Percentiles rank a stretch among this genome's conserved stretches.
phyloP scores from a whole-genome alignment of 805 yeast genomes.

The Kuraishia hungarica region DNA sequence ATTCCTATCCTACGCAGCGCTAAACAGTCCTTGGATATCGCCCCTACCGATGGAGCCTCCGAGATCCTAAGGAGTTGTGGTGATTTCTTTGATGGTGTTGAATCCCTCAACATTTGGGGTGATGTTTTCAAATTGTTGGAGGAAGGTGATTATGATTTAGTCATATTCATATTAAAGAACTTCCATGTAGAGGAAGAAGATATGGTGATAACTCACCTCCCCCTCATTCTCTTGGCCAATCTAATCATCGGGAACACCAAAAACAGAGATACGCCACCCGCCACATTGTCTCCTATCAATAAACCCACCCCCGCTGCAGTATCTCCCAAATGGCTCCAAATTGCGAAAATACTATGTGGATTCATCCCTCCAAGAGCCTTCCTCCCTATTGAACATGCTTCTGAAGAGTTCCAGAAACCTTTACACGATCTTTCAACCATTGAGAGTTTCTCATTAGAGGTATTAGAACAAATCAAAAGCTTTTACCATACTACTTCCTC shows the following conservation, averaged over 20 bases:
- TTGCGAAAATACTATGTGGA: constrained; percentile 32
- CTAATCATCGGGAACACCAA: constrained; percentile 20
- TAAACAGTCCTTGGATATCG: constrained; percentile 17
- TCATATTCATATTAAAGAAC: constrained; percentile 49
- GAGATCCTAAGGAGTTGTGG: constrained; percentile 52
- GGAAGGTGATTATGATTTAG: constrained; percentile 33
- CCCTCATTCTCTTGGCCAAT: constrained; percentile 50
- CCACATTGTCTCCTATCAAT: constrained; percentile 16
- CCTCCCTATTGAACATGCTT: constrained; percentile 41
- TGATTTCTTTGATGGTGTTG: constrained; percentile 79
- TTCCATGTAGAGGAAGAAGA: constrained; percentile 85
- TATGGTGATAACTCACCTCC: constrained; percentile 68
- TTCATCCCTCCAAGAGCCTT: constrained; percentile 59
- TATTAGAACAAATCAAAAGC: constrained; percentile 18
- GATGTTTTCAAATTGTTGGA: constrained; percentile 38
- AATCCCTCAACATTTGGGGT: constrained; percentile 72
- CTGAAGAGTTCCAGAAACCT: constrained; percentile 7
- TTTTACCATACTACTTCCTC: constrained; percentile 22
- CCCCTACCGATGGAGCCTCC: constrained; percentile 19
- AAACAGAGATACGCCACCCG: too few relatives aligned
- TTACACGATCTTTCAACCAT: constrained; percentile 4
- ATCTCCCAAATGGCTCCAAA: not conserved
- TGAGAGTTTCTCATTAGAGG: constrained; percentile 7
- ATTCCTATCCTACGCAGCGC: constrained; percentile 53
- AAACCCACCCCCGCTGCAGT: not conserved